These are phyloP conservation scores for Myxozyma neglecta DNA, from an alignment of 805 yeast genomes.

Conservation along the genomic window DNA sequence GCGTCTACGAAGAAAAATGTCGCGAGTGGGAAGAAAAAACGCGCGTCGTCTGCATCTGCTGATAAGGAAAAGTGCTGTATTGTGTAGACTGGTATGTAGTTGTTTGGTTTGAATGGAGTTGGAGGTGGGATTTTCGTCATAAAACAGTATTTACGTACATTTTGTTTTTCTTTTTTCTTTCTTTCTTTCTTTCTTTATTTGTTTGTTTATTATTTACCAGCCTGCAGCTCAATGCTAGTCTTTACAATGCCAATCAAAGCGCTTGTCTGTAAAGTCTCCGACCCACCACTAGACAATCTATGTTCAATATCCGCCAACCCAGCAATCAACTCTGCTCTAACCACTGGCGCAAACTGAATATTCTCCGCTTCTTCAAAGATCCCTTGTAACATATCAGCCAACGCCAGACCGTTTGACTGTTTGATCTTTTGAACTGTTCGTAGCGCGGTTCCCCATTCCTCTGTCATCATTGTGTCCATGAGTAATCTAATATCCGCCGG, in stretches of 20 bases:
- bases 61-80: constrained; percentile 19
- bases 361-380: constrained; percentile 67
- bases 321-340: constrained; percentile 63
- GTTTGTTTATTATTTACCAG: background rate
- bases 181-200: background rate
- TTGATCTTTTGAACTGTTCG: constrained; percentile 66
- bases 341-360: constrained; percentile 62
- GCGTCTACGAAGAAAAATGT: background rate
- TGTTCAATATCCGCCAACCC: constrained; percentile 88
- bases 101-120: background rate
- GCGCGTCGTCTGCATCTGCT: background rate
- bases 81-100: constrained; percentile 2
- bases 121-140: background rate
- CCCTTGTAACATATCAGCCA: constrained; percentile 79
- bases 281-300: constrained; percentile 88
- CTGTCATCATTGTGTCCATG: constrained; percentile 73
- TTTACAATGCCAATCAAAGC: constrained; percentile 88
- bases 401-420: constrained; percentile 76
- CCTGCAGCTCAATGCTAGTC: constrained; percentile 46
- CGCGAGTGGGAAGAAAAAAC: background rate
- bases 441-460: constrained; percentile 82
- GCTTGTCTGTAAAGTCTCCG: constrained; percentile 82
- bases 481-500: constrained; percentile 79
- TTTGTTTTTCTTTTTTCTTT: background rate
- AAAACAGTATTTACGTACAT: background rate